Evolutionary conservation across 108 stramenopile genomes (phyloP).

Genomic region (Discostella pseudostelligera): DNA sequence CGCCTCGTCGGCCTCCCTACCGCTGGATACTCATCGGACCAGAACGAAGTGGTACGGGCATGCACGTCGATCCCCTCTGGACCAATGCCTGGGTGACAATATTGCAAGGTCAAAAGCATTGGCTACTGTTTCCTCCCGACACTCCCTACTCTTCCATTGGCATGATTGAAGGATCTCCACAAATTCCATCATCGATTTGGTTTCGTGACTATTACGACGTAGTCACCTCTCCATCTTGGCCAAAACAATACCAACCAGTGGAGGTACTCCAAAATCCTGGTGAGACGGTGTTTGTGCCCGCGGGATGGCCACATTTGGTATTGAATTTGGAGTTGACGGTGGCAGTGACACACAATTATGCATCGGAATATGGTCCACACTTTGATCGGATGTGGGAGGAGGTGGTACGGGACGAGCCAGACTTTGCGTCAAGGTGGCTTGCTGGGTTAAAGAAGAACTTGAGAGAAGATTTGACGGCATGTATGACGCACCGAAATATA

Average conservation of each 20-base stretch:
- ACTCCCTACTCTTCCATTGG: conserved; percentile 56
- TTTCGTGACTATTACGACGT: conserved; percentile 58
- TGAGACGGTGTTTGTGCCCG: conserved; percentile 85
- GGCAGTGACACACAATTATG: conserved; percentile 88
- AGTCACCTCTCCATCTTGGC: conserved; percentile 46
- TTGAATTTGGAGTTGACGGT: conserved; percentile 78
- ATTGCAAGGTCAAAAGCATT: conserved; percentile 74
- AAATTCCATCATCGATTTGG: conserved; percentile 75
- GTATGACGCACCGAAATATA: too few relatives aligned
- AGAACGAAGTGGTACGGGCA: conserved; percentile 74
- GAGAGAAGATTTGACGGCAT: conserved; percentile 25
- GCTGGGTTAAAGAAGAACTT: conserved; percentile 29
- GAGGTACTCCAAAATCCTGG: conserved; percentile 79
- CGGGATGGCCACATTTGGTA: conserved; percentile 86
- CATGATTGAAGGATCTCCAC: conserved; percentile 57
- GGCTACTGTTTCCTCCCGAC: conserved; percentile 80
- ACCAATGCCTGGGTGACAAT: conserved; percentile 88
- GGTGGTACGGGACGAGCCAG: conserved; percentile 58
- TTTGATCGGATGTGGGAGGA: conserved; percentile 50
- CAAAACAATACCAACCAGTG: conserved; percentile 47
- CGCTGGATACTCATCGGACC: conserved; percentile 86
- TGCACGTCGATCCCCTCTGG: conserved; percentile 84
- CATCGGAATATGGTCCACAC: conserved; percentile 63
- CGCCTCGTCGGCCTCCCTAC: conserved; percentile 74
- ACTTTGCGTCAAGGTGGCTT: conserved; percentile 49